Evolutionary conservation across 768 basidiomycete species (phyloP).

Genomic region (Boletus subcaerulescens): DNA sequence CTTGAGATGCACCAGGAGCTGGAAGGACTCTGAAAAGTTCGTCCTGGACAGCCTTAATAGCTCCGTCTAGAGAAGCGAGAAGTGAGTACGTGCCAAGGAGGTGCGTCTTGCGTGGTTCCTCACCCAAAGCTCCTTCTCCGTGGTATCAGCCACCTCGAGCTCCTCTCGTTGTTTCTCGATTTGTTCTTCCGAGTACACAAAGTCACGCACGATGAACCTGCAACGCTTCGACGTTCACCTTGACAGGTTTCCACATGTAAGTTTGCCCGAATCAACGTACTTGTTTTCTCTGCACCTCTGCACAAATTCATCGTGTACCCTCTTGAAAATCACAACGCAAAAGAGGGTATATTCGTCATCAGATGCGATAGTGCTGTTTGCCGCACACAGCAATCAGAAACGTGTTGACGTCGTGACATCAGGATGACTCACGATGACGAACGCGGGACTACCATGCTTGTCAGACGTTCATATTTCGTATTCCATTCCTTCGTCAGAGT

Average conservation of each 20-base stretch:
- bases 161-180: conserved; percentile 80
- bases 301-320: conserved; percentile 86
- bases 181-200: conserved; percentile 81
- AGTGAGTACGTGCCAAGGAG: background rate
- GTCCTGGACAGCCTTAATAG: conserved; percentile 86
- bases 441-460: conserved; percentile 89
- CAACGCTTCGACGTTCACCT: conserved; percentile 7
- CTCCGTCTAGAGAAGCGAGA: conserved; percentile 62
- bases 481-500: conserved; percentile 86
- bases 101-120: conserved; percentile 17
- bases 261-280: conserved; percentile 41
- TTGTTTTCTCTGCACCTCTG: conserved; percentile 96
- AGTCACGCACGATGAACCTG: conserved; percentile 95
- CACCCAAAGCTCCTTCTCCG: conserved; percentile 98
- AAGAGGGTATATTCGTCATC: conserved; percentile 91
- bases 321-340: conserved; percentile 83
- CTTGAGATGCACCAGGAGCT: conserved; percentile 91
- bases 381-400: conserved; percentile 17
- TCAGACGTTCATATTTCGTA: conserved; percentile 81
- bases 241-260: background rate
- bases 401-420: conserved; percentile 11
- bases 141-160: conserved; percentile 69
- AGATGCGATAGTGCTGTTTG: conserved; percentile 61
- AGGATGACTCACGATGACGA: conserved; percentile 67
- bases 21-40: conserved; percentile 96